Conservation (phyloP, 2,329 filamentous ascomycete genomes). For the Stagonosporopsis cucurbitacearum region DNA sequence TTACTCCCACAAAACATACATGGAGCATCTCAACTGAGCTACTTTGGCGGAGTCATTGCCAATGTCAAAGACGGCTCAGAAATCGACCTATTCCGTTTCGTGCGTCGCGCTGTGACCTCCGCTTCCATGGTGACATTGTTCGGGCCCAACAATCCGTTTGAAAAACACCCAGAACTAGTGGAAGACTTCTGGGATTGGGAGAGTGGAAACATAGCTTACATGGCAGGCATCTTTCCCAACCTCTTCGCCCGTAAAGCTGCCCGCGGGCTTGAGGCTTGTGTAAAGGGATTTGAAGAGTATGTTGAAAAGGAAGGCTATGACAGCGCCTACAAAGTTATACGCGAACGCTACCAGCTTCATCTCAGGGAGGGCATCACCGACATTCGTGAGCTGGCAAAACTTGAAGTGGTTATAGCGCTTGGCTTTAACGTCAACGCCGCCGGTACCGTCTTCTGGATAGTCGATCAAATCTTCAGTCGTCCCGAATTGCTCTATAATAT, state of each 20-base stretch:
- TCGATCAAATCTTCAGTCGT: conserved; percentile 54
- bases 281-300: conserved; percentile 38
- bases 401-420: conserved; percentile 39
- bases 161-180: conserved; percentile 42
- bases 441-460: conserved; percentile 55
- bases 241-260: conserved; percentile 50
- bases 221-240: conserved; percentile 44
- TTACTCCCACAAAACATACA: conserved; percentile 40
- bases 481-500: conserved; percentile 50
- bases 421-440: conserved; percentile 53
- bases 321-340: conserved; percentile 32
- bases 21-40: conserved; percentile 49
- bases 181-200: conserved; percentile 56
- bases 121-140: conserved; percentile 53
- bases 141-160: conserved; percentile 54
- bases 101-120: conserved; percentile 33
- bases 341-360: conserved; percentile 30
- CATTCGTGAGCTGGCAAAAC: conserved; percentile 20
- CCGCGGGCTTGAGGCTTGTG: conserved; percentile 43
- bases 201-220: conserved; percentile 35
- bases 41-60: conserved; percentile 40
- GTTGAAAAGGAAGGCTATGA: conserved; percentile 30
- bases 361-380: conserved; percentile 23
- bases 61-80: conserved; percentile 31
- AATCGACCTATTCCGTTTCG: conserved; percentile 50